A percentile compares a stretch with the other conserved stretches of the same genome.
Evolutionary conservation across 1,139 yeast genomes (phyloP).

Genomic region (Debaryomyces sp.): DNA sequence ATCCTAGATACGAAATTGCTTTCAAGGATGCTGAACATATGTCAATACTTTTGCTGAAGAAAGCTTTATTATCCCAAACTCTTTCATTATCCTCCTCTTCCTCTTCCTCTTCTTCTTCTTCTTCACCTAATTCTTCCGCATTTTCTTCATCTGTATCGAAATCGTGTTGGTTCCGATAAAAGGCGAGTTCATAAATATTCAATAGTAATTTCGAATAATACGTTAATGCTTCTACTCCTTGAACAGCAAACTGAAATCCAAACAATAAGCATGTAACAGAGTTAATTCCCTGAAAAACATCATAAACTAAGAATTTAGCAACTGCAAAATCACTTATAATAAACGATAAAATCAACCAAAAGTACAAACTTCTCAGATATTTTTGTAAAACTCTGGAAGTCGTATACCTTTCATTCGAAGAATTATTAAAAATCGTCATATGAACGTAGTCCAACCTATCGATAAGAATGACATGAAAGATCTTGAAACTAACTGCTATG

Average conservation of each 20-base stretch:
- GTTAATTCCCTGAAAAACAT: constrained; percentile 55
- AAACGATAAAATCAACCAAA: constrained; percentile 43
- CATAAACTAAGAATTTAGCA: constrained; percentile 60
- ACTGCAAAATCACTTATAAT: constrained; percentile 52
- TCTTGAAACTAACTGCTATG: constrained; percentile 56
- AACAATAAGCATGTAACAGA: constrained; percentile 59
- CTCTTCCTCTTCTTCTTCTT: too few species aligned
- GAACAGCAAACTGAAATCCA: constrained; percentile 76
- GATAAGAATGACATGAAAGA: constrained; percentile 72
- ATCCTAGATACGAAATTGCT: constrained; percentile 33
- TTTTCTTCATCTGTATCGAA: constrained; percentile 13
- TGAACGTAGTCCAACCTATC: constrained; percentile 63
- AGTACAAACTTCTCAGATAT: constrained; percentile 21
- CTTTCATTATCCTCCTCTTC: constrained; percentile 57
- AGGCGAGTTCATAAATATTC: constrained; percentile 57
- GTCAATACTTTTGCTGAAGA: constrained; percentile 61
- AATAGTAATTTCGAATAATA: constrained; percentile 52
- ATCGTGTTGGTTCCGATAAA: constrained; percentile 22
- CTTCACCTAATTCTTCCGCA: constrained; percentile 25
- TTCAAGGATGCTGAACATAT: constrained; percentile 49
- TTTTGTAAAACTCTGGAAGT: constrained; percentile 32
- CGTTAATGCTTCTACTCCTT: constrained; percentile 58
- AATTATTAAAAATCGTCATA: constrained; percentile 36
- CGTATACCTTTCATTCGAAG: constrained; percentile 28
- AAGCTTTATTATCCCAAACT: constrained; percentile 72